phyloP scores from a whole-genome alignment of 805 yeast genomes.

The Pichia exigua region DNA sequence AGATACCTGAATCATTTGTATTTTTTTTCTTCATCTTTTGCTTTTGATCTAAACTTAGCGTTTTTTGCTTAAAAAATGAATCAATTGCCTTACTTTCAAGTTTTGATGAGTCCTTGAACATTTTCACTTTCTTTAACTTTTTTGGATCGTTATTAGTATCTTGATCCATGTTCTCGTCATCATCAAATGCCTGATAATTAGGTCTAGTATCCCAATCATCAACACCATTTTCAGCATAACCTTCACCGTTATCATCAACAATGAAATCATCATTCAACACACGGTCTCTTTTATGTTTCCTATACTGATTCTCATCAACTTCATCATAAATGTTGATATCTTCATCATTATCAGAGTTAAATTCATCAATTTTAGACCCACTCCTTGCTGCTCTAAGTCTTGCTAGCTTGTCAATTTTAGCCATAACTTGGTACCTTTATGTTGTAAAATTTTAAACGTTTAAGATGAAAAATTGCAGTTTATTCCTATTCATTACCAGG shows the following conservation, averaged over 20 bases:
- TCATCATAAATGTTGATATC: slow-evolving; percentile 72
- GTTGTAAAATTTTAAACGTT: background rate
- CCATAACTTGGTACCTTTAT: slow-evolving; percentile 9
- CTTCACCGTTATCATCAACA: slow-evolving; percentile 89
- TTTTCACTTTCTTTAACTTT: slow-evolving; percentile 29
- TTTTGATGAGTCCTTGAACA: slow-evolving; percentile 6
- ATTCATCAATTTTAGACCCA: slow-evolving; percentile 41
- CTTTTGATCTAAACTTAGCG: slow-evolving; percentile 12
- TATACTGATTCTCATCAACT: slow-evolving; percentile 72
- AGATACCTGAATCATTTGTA: slow-evolving; percentile 37
- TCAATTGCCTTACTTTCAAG: slow-evolving; percentile 17
- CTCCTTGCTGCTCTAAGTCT: slow-evolving; percentile 58
- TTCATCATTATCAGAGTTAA: slow-evolving; percentile 37
- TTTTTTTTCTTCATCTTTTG: slow-evolving; percentile 22
- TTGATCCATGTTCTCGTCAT: slow-evolving; percentile 26
- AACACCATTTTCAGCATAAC: slow-evolving; percentile 88
- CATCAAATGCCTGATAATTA: slow-evolving; percentile 52
- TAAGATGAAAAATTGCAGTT: background rate
- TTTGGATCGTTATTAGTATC: slow-evolving; percentile 22
- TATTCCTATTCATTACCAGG: too few species aligned
- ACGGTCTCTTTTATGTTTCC: slow-evolving; percentile 70
- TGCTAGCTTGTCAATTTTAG: slow-evolving; percentile 39
- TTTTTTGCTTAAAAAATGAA: slow-evolving; percentile 36
- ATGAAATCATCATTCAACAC: slow-evolving; percentile 87
- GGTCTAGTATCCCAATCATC: slow-evolving; percentile 74